A percentile compares a stretch with the other conserved stretches of the same genome.
Evolutionary conservation across 1,139 yeast species (phyloP).

Genomic region (Blastobotrys ciferrii): DNA sequence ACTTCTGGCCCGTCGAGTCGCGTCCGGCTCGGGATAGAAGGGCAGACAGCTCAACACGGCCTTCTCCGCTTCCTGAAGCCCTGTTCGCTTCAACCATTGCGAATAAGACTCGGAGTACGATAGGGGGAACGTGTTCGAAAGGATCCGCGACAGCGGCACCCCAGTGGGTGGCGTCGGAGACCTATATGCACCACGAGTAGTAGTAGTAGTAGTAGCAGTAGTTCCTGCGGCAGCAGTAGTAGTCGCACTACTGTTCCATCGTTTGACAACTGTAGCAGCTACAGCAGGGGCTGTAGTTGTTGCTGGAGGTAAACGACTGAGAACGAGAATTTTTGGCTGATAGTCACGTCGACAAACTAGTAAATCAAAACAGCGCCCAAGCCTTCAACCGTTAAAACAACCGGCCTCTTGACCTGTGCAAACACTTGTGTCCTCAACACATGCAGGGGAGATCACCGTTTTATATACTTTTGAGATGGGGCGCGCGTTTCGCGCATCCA

Average conservation of each 20-base stretch:
- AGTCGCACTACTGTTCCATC: conserved; percentile 8
- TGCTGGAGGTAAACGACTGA: not conserved
- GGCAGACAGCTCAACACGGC: conserved; percentile 49
- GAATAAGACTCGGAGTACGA: conserved; percentile 43
- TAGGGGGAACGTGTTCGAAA: conserved; percentile 37
- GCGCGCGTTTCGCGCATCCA: not conserved
- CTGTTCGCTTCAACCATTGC: conserved; percentile 45
- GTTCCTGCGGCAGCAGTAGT: not conserved
- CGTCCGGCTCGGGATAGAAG: conserved; percentile 54
- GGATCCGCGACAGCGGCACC: conserved; percentile 31
- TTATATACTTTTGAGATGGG: not conserved
- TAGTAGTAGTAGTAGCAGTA: conserved; percentile 6
- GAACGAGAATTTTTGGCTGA: not conserved
- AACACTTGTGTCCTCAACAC: not conserved
- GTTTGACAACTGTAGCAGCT: conserved; percentile 2
- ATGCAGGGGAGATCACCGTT: not conserved
- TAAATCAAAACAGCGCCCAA: not conserved
- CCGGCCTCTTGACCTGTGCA: not conserved
- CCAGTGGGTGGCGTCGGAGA: conserved; percentile 38
- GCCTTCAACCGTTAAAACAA: not conserved
- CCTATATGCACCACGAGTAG: conserved; percentile 13
- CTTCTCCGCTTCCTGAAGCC: conserved; percentile 43
- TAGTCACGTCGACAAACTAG: not conserved
- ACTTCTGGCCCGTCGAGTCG: conserved; percentile 47
- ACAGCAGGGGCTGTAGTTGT: conserved; percentile 3